These are phyloP conservation scores for Gliomastix tumulicola DNA, from an alignment of 2,329 filamentous ascomycete genomes.

Conservation along the genomic window DNA sequence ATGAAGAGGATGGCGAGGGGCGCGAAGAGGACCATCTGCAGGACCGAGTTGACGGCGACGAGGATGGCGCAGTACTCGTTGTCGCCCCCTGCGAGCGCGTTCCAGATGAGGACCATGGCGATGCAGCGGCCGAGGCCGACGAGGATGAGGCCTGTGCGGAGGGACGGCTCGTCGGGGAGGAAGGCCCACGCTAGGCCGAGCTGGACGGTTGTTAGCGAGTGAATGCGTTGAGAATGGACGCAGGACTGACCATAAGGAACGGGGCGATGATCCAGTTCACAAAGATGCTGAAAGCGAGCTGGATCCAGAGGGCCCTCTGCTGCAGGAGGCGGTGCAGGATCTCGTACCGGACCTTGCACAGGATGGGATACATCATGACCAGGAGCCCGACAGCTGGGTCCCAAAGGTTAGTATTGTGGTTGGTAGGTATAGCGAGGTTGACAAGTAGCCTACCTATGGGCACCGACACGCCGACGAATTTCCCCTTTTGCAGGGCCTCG, in stretches of 20 bases:
- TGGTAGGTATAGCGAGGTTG: too few species aligned
- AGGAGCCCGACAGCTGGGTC: slow-evolving; percentile 70
- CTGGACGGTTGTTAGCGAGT: slow-evolving; percentile 28
- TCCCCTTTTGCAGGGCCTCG: slow-evolving; percentile 58
- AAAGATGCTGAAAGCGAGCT: slow-evolving; percentile 69
- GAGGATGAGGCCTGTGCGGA: slow-evolving; percentile 66
- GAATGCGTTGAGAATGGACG: neutral
- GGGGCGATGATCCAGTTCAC: slow-evolving; percentile 82
- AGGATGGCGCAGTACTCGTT: slow-evolving; percentile 77
- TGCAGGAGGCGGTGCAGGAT: slow-evolving; percentile 60
- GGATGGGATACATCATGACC: slow-evolving; percentile 91
- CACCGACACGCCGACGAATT: slow-evolving; percentile 63
- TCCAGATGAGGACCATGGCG: slow-evolving; percentile 79
- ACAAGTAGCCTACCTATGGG: slow-evolving; percentile 53
- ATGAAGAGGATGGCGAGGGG: slow-evolving; percentile 66
- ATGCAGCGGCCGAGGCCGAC: slow-evolving; percentile 83
- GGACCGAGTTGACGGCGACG: slow-evolving; percentile 66
- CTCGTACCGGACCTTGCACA: slow-evolving; percentile 81
- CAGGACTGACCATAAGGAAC: slow-evolving; percentile 62
- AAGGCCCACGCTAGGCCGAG: slow-evolving; percentile 62
- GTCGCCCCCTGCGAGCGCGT: slow-evolving; percentile 60
- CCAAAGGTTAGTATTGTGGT: neutral
- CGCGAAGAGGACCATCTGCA: slow-evolving; percentile 69
- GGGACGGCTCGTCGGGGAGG: slow-evolving; percentile 48
- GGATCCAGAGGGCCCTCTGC: slow-evolving; percentile 62